A percentile compares a stretch with the other conserved stretches of the same genome.
These are phyloP conservation scores for Asterella californica DNA, from an alignment of 225 moss, liverwort and hornwort genomes.

Conservation along the genomic window DNA sequence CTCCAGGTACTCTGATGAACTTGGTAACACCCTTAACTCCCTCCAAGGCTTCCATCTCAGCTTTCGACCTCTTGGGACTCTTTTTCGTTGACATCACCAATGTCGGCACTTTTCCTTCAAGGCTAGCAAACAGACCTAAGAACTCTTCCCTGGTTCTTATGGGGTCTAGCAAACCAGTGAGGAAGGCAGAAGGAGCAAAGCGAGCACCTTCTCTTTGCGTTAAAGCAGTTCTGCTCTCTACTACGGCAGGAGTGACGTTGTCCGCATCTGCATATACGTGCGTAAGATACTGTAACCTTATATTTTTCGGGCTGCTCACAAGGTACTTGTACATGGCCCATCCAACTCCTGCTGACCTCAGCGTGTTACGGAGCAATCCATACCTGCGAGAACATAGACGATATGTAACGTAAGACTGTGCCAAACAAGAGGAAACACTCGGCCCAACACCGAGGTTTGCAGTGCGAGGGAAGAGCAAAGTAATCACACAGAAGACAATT, in stretches of 20 bases:
- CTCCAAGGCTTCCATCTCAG: slow-evolving; percentile 83
- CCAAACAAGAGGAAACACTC: background rate
- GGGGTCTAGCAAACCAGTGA: slow-evolving; percentile 78
- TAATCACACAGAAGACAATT: no score
- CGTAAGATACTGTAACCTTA: slow-evolving; percentile 73
- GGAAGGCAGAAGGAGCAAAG: slow-evolving; percentile 81
- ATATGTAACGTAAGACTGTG: background rate
- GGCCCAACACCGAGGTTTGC: background rate
- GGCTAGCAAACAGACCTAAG: slow-evolving; percentile 53
- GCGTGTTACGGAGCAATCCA: slow-evolving; percentile 61
- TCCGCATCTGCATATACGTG: slow-evolving; percentile 87
- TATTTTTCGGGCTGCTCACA: slow-evolving; percentile 82
- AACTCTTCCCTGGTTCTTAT: slow-evolving; percentile 68
- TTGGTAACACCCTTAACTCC: slow-evolving; percentile 59
- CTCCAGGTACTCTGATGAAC: slow-evolving; percentile 54
- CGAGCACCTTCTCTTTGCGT: slow-evolving; percentile 88
- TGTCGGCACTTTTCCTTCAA: slow-evolving; percentile 59
- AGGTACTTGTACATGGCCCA: slow-evolving; percentile 96
- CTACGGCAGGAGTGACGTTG: slow-evolving; percentile 68
- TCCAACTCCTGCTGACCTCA: slow-evolving; percentile 76
- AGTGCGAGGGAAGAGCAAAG: background rate
- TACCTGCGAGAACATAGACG: slow-evolving; percentile 45
- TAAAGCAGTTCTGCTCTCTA: slow-evolving; percentile 68
- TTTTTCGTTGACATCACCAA: slow-evolving; percentile 57
- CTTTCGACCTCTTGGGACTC: slow-evolving; percentile 68